These are phyloP conservation scores for Thermoascus crustaceus DNA, from an alignment of 2,329 filamentous ascomycete species.

Conservation along the genomic window DNA sequence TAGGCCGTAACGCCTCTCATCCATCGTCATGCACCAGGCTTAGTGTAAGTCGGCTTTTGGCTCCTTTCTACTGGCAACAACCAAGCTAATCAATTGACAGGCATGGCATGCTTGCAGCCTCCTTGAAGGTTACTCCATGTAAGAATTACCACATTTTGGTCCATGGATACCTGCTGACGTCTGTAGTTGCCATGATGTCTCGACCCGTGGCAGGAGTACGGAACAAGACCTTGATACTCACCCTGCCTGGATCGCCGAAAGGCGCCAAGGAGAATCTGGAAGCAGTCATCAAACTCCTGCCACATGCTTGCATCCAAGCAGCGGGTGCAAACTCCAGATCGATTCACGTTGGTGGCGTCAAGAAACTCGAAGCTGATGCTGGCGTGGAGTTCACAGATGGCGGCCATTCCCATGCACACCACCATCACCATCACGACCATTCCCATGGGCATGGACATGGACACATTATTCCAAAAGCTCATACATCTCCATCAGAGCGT, in stretches of 20 bases:
- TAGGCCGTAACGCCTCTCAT: conserved; percentile 72
- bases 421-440: conserved; percentile 27
- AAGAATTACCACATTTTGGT: conserved; percentile 31
- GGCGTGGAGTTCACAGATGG: conserved; percentile 43
- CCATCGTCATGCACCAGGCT: conserved; percentile 75
- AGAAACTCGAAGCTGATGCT: conserved; percentile 76
- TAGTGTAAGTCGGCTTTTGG: conserved; percentile 53
- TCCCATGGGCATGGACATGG: conserved; percentile 55
- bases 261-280: conserved; percentile 90
- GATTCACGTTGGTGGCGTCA: conserved; percentile 71
- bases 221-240: conserved; percentile 73
- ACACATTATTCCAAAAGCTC: conserved; percentile 57
- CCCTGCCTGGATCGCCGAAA: conserved; percentile 88
- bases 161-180: conserved; percentile 16
- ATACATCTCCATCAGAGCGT: conserved; percentile 57
- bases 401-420: conserved; percentile 13
- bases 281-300: conserved; percentile 78
- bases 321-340: conserved; percentile 71
- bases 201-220: conserved; percentile 83
- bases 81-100: conserved; percentile 30
- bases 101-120: conserved; percentile 88
- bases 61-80: conserved; percentile 3
- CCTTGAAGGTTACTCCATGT: conserved; percentile 83
- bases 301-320: conserved; percentile 89
- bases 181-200: conserved; percentile 86